phyloP scores from a whole-genome alignment of 176 grass and related monocot genomes.

The Carex kokanica region DNA sequence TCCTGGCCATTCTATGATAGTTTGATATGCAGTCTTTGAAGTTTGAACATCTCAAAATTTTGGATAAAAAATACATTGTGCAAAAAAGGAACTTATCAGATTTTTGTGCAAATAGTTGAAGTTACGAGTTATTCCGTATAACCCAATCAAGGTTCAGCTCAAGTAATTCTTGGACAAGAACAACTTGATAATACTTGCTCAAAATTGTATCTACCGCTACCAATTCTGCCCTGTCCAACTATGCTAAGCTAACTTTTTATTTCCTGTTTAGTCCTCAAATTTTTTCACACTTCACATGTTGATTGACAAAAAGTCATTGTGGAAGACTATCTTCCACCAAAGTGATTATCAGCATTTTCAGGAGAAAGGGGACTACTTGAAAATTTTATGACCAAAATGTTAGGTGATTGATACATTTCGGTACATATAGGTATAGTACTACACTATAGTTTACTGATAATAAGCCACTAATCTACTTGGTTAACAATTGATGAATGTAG shows the following conservation, averaged over 20 bases:
- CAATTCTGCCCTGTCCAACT: not conserved
- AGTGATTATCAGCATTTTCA: not conserved
- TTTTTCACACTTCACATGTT: not conserved
- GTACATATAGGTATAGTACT: slow-evolving; percentile 10
- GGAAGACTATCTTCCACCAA: not conserved
- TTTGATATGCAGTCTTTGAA: not conserved
- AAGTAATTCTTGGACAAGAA: not conserved
- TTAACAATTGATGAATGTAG: slow-evolving; percentile 40
- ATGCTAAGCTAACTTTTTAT: not conserved
- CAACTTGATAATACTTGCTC: not conserved
- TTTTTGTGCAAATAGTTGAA: not conserved
- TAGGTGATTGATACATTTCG: not conserved
- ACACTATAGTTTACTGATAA: slow-evolving; percentile 6
- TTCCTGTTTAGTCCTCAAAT: not conserved
- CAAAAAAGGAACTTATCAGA: not conserved
- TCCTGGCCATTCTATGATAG: not conserved
- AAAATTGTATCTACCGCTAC: not conserved
- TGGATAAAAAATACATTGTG: not conserved
- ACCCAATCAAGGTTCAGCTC: not conserved
- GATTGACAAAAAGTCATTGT: not conserved
- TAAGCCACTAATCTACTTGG: slow-evolving; percentile 21
- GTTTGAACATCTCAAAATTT: not conserved
- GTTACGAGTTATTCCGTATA: not conserved
- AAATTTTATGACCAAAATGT: not conserved
- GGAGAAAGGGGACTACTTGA: not conserved